Conservation (phyloP, 1,284 basidiomycete genomes). For the Inonotus obliquus region DNA sequence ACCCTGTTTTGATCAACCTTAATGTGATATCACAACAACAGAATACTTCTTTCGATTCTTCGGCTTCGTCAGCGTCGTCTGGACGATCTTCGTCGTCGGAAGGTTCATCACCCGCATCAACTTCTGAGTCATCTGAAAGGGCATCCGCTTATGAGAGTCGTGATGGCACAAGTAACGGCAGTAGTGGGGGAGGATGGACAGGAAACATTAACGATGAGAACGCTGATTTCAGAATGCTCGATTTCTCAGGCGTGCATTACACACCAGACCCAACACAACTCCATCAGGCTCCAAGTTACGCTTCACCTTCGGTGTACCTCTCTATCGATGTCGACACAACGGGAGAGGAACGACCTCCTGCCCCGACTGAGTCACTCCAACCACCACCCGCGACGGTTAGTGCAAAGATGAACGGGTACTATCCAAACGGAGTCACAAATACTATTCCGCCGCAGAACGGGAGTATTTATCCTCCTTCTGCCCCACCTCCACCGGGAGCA, state of each 20-base stretch:
- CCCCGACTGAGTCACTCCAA: background rate
- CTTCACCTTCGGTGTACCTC: background rate
- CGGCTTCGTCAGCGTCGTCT: background rate
- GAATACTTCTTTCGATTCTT: background rate
- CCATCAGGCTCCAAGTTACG: background rate
- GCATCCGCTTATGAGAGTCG: background rate
- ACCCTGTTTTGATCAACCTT: constrained; percentile 12
- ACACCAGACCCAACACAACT: background rate
- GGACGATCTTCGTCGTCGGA: background rate
- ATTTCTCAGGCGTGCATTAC: constrained; percentile 15
- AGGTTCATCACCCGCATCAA: constrained; percentile 5
- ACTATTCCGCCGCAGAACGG: background rate
- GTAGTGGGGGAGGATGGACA: background rate
- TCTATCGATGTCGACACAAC: background rate
- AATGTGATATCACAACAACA: background rate
- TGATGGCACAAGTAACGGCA: background rate
- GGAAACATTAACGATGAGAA: background rate
- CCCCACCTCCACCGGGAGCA: background rate
- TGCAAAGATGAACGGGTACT: too few species aligned
- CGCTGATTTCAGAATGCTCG: background rate
- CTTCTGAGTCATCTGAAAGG: constrained; percentile 6
- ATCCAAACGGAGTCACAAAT: background rate
- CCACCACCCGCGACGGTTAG: background rate
- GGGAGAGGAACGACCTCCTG: background rate
- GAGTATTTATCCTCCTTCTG: background rate